phyloP scores from a whole-genome alignment of 805 yeast genomes.

The Huiozyma naganishii region DNA sequence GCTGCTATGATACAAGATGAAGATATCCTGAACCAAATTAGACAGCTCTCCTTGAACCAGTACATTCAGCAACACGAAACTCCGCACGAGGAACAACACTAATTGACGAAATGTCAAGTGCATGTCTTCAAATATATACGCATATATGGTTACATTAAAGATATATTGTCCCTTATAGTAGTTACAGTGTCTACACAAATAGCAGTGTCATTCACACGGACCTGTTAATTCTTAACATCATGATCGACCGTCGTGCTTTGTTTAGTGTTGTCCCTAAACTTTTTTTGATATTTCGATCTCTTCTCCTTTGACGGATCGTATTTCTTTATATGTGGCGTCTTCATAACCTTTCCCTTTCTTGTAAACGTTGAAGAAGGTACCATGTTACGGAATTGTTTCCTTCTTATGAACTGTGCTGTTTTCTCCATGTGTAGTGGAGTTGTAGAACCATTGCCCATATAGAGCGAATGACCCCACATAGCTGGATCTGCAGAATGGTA shows the following conservation, averaged over 20 bases:
- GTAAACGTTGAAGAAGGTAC: neutral
- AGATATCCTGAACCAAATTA: conserved; percentile 20
- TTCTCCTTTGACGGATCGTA: neutral
- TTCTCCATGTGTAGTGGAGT: conserved; percentile 2
- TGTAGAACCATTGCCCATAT: neutral
- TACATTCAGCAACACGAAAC: conserved; percentile 20
- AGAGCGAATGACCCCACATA: conserved; percentile 7
- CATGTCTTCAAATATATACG: neutral
- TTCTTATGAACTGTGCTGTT: conserved; percentile 4
- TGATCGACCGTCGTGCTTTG: no score
- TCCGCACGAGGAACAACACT: neutral
- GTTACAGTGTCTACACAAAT: no score
- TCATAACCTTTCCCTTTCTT: conserved; percentile 1
- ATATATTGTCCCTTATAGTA: neutral
- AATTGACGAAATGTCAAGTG: neutral
- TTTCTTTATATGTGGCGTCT: neutral
- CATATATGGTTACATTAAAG: neutral
- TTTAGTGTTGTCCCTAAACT: neutral
- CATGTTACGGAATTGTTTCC: conserved; percentile 3
- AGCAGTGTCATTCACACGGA: no score
- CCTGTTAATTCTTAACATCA: no score
- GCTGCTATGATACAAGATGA: conserved; percentile 26
- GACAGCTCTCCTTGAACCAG: conserved; percentile 25
- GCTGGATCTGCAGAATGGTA: conserved; percentile 1
- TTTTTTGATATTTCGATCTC: neutral